Base-by-base conservation (phyloP, 768 basidiomycete genomes). In the Pleurotus giganteus region DNA sequence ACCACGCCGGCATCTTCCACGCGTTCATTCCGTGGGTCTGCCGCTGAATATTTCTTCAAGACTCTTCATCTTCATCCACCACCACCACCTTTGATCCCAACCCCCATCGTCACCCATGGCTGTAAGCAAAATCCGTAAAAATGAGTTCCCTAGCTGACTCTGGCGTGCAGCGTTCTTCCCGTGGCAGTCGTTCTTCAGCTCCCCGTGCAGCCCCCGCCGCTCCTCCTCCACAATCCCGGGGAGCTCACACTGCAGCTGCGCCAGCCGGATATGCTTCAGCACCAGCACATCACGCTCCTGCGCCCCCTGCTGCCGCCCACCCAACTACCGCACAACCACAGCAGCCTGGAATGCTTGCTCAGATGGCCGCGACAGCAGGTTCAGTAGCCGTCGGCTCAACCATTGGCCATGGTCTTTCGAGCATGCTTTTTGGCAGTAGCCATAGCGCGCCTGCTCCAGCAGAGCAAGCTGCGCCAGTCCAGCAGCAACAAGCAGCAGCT, bases 331-430 rank as follows among this genome's bases (percentile, higher is more conserved):
- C 74, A 32, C 74, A 76, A 42, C 68, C 79, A 1, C 64, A 76
- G 57, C 74, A 80, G 58, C 91, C 91, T 1, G 91, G 91, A 12
- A 75, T 94, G 79, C 53, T 94, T 15, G 78, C 83, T 0, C 88
- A 90, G 64, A 93, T 94, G 89, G 91, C 91, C 52, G 88, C 90
- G 4, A 92, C 93, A 4, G 93, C 92, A 24, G 93, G 92, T 58
- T 90, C 89, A 55, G 92, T 95, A 47, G 94, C 92, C 4, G 75
- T 91, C 46, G 94, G 93, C 23, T 93, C 90, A 6, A 86, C 85
- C 54, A 82, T 96, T 59, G 93, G 92, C 42, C 93, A 96, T 66
- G 93, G 93, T n/a, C 66, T 96, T 59, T 92, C 90, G 37, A 81
- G 70, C 69, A 92, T 94, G 91, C 82, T 95, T 57, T 96, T 94